These are phyloP conservation scores for Suillus clintonianus DNA, from an alignment of 768 basidiomycete genomes.

Conservation along the genomic window DNA sequence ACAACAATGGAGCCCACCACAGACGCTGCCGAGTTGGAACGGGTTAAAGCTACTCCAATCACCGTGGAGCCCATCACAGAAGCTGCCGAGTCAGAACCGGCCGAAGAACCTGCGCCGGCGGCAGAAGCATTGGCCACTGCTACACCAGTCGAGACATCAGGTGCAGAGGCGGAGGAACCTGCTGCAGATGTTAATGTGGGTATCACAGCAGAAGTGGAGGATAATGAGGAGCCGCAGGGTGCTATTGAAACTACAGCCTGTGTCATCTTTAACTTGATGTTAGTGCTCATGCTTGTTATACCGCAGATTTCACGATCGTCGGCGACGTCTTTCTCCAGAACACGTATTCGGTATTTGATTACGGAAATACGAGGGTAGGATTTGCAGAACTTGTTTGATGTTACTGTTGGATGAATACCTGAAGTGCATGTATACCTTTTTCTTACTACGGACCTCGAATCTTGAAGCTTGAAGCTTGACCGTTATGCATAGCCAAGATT, in stretches of 20 bases:
- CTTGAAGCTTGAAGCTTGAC: neutral
- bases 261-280: neutral
- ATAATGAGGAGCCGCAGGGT: neutral
- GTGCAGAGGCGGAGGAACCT: neutral
- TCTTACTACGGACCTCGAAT: neutral
- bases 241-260: neutral
- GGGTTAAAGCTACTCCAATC: neutral
- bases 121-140: neutral
- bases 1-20: neutral
- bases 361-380: slow-evolving; percentile 31
- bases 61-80: neutral
- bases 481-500: neutral
- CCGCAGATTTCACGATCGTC: slow-evolving; percentile 20
- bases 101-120: neutral
- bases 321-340: slow-evolving; percentile 29
- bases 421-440: neutral
- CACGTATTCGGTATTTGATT: slow-evolving; percentile 30
- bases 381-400: slow-evolving; percentile 32
- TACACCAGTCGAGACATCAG: neutral
- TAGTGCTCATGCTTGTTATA: neutral
- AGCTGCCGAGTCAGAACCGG: neutral
- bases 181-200: neutral
- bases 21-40: neutral
- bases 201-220: neutral
- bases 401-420: neutral